Evolutionary conservation across 2,329 filamentous ascomycete genomes (phyloP), one percentile per base, ranked within the genome.

Genomic region (Colletotrichum aenigma): DNA sequence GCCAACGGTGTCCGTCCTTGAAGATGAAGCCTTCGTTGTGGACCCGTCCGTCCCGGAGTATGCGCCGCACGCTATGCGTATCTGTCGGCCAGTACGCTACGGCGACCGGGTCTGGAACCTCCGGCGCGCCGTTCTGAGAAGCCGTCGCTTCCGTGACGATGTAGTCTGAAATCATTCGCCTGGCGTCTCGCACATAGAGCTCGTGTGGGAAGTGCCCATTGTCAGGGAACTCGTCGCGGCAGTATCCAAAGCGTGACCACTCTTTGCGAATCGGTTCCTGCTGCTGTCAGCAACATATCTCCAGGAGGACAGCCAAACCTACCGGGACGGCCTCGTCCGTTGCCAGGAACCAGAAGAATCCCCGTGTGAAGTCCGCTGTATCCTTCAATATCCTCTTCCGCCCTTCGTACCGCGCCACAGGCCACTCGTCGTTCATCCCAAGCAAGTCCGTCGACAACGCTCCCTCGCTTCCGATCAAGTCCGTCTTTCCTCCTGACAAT

Each of bases 121-220:
- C 65, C 18, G 61, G 65, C 30, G 70, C 70, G 1, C 73, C 70
- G 48, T 38, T 73, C 43, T 70, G 60, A n/a, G 79, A 76, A 4
- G 79, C 78, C 15, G 70, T 78, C 21, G 67, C 66, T 64, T 79
- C 75, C 7, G 77, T 81, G 74, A 81, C 79, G 52, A 79, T 78
- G 62, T 79, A 81, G 32, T 78, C 70, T 4, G 77, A 78, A 3
- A 78, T 64, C 79, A 81, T 79, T 64, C 78, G 78, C n/a, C 81
- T 73, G 18, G 76, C 79, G 36, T 81, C 81, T 13, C 80, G 80
- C 30, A 82, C 78, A 73, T 82, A 81, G 24, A 82, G 73, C 62
- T 81, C 73, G 34, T 78, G 68, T 6, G 80, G 80, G 52, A 81
- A 82, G 71, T 80, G 70, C 18, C 70, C 77, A 64, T 82, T 81